Conservation (phyloP, 805 yeast genomes). For the Hyphopichia homilentoma region DNA sequence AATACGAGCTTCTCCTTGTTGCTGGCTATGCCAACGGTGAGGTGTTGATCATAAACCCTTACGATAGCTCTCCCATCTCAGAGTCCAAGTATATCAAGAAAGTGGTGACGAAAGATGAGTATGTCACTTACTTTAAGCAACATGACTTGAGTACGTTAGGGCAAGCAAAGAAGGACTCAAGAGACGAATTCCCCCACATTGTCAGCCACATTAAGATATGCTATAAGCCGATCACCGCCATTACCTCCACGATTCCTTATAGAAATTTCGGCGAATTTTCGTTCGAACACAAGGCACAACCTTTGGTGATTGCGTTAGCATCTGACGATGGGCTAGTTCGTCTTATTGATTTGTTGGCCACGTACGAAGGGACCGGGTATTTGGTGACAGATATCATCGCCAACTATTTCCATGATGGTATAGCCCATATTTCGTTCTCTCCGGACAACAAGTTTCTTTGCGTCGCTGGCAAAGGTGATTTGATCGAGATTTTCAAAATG, state of each 20-base stretch:
- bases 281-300: constrained; percentile 17
- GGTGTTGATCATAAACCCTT: constrained; percentile 45
- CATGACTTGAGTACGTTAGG: constrained; percentile 32
- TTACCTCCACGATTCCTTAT: constrained; percentile 28
- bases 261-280: constrained; percentile 3
- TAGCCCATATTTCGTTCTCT: constrained; percentile 46
- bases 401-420: constrained; percentile 62
- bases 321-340: constrained; percentile 64
- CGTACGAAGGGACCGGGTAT: constrained; percentile 20
- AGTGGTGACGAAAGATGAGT: constrained; percentile 23
- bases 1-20: constrained; percentile 43
- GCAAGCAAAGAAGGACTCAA: not conserved
- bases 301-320: constrained; percentile 45
- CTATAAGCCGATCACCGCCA: constrained; percentile 52
- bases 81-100: constrained; percentile 11
- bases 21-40: constrained; percentile 67
- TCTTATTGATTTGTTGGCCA: constrained; percentile 46
- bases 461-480: constrained; percentile 54
- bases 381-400: constrained; percentile 52
- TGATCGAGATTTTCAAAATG: constrained; percentile 38
- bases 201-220: constrained; percentile 64
- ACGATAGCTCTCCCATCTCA: constrained; percentile 5
- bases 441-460: constrained; percentile 45
- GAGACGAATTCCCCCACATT: constrained; percentile 8
- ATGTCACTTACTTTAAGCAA: constrained; percentile 32